These are phyloP conservation scores for Cicer pinnatifidum DNA, from an alignment of 306 rosid genomes.

Conservation along the genomic window DNA sequence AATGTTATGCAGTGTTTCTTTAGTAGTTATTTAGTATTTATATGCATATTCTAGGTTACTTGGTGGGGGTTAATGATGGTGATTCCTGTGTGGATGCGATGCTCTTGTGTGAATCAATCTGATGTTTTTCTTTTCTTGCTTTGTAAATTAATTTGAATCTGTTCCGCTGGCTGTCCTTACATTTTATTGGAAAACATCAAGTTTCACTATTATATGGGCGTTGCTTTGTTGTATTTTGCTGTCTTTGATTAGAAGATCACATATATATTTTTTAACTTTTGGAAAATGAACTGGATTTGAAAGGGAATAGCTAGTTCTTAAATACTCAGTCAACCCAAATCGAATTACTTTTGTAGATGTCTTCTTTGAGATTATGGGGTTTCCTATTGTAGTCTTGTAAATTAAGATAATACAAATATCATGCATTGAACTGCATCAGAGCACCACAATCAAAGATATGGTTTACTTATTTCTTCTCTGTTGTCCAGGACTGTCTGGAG, in stretches of 20 bases:
- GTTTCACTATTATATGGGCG: not conserved
- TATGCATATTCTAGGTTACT: slow-evolving; percentile 16
- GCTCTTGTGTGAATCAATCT: not conserved
- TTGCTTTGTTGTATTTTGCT: slow-evolving; percentile 19
- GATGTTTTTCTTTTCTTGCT: not conserved
- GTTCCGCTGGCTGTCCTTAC: not conserved
- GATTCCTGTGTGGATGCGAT: not conserved
- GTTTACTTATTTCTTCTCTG: not conserved
- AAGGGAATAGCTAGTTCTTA: not conserved
- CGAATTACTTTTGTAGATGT: not conserved
- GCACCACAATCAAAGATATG: not conserved
- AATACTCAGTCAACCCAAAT: not conserved
- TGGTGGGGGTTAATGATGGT: slow-evolving; percentile 12
- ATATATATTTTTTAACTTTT: not conserved
- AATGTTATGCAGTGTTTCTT: not conserved
- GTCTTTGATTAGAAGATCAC: slow-evolving; percentile 21
- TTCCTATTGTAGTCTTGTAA: slow-evolving; percentile 10
- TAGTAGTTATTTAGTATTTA: not conserved
- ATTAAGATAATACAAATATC: not conserved
- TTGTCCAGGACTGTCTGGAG: slow-evolving; percentile 68
- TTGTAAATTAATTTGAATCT: not conserved
- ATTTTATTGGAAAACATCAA: slow-evolving; percentile 14
- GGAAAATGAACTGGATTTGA: not conserved
- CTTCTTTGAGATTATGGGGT: not conserved
- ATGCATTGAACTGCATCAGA: not conserved